Conservation (phyloP, 2,329 filamentous ascomycete species). For the Diaporthe ampelina region DNA sequence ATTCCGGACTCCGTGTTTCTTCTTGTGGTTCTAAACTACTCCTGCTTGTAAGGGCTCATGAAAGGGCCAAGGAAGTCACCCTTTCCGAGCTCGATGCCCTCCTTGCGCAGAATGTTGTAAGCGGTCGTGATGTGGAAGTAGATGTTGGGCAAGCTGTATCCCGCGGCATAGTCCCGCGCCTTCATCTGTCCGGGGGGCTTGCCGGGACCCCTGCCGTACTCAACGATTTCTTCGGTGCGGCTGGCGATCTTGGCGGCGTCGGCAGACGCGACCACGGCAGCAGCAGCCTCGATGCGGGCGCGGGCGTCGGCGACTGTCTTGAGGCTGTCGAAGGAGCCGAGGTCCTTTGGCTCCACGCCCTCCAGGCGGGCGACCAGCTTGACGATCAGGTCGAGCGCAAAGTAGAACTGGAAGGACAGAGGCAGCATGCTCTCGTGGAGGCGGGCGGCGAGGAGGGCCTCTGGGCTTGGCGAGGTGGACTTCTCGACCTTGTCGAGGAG, state of each 20-base stretch:
- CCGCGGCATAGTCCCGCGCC: slow-evolving; percentile 11
- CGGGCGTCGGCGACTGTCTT: slow-evolving; percentile 20
- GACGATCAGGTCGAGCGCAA: background rate
- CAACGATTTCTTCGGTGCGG: background rate
- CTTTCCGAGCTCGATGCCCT: slow-evolving; percentile 19
- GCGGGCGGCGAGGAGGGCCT: slow-evolving; percentile 1
- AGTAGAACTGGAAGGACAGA: slow-evolving; percentile 7
- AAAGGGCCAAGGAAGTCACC: background rate
- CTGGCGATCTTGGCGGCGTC: slow-evolving; percentile 18
- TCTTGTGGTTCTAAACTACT: too few species aligned
- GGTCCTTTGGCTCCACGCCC: background rate
- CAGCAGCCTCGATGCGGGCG: background rate
- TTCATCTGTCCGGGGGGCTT: background rate
- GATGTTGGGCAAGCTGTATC: slow-evolving; percentile 1
- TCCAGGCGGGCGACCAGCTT: slow-evolving; percentile 12
- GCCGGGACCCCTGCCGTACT: background rate
- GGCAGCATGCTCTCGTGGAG: background rate
- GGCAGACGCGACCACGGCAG: background rate
- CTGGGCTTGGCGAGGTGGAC: background rate
- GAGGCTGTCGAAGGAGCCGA: background rate
- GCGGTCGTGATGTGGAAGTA: slow-evolving; percentile 27
- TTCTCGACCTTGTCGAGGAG: background rate
- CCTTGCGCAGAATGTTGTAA: slow-evolving; percentile 5
- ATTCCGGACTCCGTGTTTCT: too few species aligned
- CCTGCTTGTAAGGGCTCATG: background rate